Conservation (phyloP, 495 filamentous ascomycete species). For the Aspergillus indologenus region DNA sequence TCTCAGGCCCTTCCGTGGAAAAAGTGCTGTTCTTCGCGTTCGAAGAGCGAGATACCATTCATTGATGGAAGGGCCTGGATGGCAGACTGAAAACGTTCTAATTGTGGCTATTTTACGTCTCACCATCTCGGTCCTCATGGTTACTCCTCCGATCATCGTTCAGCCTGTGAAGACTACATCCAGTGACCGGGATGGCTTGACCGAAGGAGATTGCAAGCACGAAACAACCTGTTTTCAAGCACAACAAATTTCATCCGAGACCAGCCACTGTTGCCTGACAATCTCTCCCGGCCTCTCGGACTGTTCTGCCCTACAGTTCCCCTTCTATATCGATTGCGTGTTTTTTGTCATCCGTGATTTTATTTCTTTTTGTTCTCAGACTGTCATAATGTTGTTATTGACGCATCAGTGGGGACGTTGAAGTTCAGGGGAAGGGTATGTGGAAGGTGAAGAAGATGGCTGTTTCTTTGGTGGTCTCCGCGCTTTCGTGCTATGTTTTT, state of each 20-base stretch:
- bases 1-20: conserved; percentile 8
- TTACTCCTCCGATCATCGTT: conserved; percentile 17
- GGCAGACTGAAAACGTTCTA: conserved; percentile 32
- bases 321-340: conserved; percentile 18
- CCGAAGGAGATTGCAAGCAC: conserved; percentile 39
- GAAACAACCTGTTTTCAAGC: conserved; percentile 26
- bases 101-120: conserved; percentile 43
- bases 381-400: conserved; percentile 21
- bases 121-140: conserved; percentile 22
- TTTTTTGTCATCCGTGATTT: conserved; percentile 14
- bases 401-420: conserved; percentile 25
- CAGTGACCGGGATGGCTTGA: conserved; percentile 26
- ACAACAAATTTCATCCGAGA: conserved; percentile 22
- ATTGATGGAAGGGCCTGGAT: conserved; percentile 8
- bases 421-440: conserved; percentile 17
- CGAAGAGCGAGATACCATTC: conserved; percentile 7
- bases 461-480: conserved; percentile 9
- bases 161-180: conserved; percentile 13
- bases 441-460: conserved; percentile 13
- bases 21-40: background rate
- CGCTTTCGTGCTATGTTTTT: conserved; percentile 12
- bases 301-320: conserved; percentile 11
- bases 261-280: conserved; percentile 20
- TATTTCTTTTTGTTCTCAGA: conserved; percentile 19
- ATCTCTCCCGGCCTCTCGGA: conserved; percentile 4